Percentiles rank a stretch among this genome's conserved stretches.
Conservation (phyloP, 768 basidiomycete species). For the Leccinum obscurum region DNA sequence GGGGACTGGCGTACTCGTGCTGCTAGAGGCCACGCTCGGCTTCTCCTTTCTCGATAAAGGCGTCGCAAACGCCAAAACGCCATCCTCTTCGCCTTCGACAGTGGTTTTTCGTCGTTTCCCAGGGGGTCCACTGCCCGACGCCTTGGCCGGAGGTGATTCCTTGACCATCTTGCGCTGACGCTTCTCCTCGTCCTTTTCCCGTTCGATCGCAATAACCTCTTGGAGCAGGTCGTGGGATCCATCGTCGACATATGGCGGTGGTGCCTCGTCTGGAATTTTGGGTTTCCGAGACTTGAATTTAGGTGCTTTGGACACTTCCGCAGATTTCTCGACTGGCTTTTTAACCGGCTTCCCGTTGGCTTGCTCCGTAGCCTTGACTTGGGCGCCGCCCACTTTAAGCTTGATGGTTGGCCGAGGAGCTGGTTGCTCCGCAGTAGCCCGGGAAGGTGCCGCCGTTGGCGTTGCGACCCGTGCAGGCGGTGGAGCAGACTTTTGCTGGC, state of each 20-base stretch:
- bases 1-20: slow-evolving; percentile 41
- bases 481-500: slow-evolving; percentile 19
- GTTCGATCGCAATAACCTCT: slow-evolving; percentile 80
- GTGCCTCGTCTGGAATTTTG: slow-evolving; percentile 48
- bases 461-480: slow-evolving; percentile 12
- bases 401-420: slow-evolving; percentile 61
- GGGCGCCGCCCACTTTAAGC: slow-evolving; percentile 56
- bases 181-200: slow-evolving; percentile 57
- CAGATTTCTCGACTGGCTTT: slow-evolving; percentile 26
- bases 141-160: slow-evolving; percentile 38
- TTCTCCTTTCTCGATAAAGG: slow-evolving; percentile 57
- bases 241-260: slow-evolving; percentile 73
- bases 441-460: slow-evolving; percentile 15
- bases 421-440: slow-evolving; percentile 28
- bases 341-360: slow-evolving; percentile 28
- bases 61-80: slow-evolving; percentile 60
- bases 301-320: slow-evolving; percentile 35
- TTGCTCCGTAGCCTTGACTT: slow-evolving; percentile 37
- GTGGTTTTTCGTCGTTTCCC: slow-evolving; percentile 60
- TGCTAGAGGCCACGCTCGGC: slow-evolving; percentile 33
- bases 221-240: slow-evolving; percentile 80
- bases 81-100: slow-evolving; percentile 52
- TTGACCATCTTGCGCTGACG: slow-evolving; percentile 44
- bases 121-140: slow-evolving; percentile 38
- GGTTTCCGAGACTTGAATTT: slow-evolving; percentile 45